Evolutionary conservation across 1,284 basidiomycete genomes (phyloP).

Genomic region (Xerocomus tenax): DNA sequence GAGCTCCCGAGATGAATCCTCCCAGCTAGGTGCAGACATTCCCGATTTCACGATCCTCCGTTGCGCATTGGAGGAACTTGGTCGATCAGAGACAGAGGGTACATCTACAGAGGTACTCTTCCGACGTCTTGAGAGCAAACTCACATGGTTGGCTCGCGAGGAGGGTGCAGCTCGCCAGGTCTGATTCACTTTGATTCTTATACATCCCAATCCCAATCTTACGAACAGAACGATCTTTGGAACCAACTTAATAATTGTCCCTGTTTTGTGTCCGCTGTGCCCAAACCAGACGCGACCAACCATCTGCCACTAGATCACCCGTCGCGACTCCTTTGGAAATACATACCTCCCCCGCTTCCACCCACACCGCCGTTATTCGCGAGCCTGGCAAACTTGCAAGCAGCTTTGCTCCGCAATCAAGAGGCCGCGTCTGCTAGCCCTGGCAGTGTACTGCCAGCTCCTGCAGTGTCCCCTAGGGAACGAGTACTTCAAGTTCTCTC

Average conservation of each 20-base stretch:
- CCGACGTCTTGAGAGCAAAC: slow-evolving; percentile 43
- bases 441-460: slow-evolving; percentile 19
- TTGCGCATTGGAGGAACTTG: slow-evolving; percentile 49
- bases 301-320: slow-evolving; percentile 19
- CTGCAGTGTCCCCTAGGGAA: slow-evolving; percentile 32
- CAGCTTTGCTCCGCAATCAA: slow-evolving; percentile 32
- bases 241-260: slow-evolving; percentile 47
- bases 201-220: neutral
- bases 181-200: slow-evolving; percentile 5
- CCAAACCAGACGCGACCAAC: slow-evolving; percentile 10
- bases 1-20: slow-evolving; percentile 20
- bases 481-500: slow-evolving; percentile 41
- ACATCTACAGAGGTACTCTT: slow-evolving; percentile 55
- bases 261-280: slow-evolving; percentile 35
- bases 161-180: slow-evolving; percentile 47
- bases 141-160: slow-evolving; percentile 47
- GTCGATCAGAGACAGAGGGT: slow-evolving; percentile 32
- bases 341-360: slow-evolving; percentile 35
- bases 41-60: slow-evolving; percentile 51
- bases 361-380: slow-evolving; percentile 39
- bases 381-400: slow-evolving; percentile 42
- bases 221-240: slow-evolving; percentile 49
- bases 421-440: slow-evolving; percentile 31
- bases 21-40: slow-evolving; percentile 33
- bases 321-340: slow-evolving; percentile 44